Percentiles rank a stretch among this genome's conserved stretches.
These are phyloP conservation scores for Volvox reticuliferus DNA, from an alignment of 139 green algal genomes.

Conservation along the genomic window DNA sequence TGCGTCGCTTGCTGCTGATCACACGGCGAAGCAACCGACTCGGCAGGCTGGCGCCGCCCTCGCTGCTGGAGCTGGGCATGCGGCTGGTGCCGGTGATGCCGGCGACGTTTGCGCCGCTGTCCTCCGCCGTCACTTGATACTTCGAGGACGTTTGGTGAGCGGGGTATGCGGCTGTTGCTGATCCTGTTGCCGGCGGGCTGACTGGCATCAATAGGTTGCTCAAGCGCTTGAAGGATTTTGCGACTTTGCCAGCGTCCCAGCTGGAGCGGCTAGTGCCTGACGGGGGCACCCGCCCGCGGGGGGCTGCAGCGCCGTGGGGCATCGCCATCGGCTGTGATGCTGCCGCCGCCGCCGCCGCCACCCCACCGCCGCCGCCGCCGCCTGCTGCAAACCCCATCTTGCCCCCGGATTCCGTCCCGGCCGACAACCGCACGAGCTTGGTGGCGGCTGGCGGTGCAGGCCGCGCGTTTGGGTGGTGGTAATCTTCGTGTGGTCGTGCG, in stretches of 20 bases:
- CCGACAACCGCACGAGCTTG: neutral
- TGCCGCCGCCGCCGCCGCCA: neutral
- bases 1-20: constrained; percentile 43
- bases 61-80: neutral
- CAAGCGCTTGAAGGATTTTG: constrained; percentile 21
- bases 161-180: too few relatives aligned
- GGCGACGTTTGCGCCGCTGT: neutral
- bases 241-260: constrained; percentile 5
- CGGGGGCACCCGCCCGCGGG: neutral
- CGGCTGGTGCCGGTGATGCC: neutral
- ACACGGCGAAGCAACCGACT: constrained; percentile 4
- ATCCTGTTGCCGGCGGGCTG: neutral
- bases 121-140: neutral
- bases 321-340: neutral
- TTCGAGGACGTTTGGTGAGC: too few relatives aligned
- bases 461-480: neutral
- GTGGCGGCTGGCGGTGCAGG: neutral
- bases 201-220: neutral
- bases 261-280: neutral
- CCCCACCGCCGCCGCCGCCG: neutral
- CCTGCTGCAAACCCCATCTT: too few relatives aligned
- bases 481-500: neutral
- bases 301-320: neutral
- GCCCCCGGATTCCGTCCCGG: neutral
- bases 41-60: neutral